Base-by-base conservation (phyloP, 495 filamentous ascomycete genomes). In the Xanthoparmelia taractica region DNA sequence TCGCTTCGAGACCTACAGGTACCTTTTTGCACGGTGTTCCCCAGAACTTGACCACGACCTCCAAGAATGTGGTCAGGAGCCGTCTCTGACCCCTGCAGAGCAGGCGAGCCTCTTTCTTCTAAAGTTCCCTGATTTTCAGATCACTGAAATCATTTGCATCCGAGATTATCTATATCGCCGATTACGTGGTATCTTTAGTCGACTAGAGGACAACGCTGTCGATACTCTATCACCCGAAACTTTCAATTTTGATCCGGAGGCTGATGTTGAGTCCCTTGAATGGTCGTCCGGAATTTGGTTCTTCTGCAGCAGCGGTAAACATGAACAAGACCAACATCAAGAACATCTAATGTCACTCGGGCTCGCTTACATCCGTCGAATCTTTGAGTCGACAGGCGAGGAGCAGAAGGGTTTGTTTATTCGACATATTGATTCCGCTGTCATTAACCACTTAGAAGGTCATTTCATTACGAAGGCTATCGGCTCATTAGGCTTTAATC, bases 1-100 rank as follows among this genome's bases (percentile, higher is more conserved):
- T 57, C 61, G 61, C 48, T 63, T 63, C 37, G 52, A 63, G n/a
- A 57, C n/a, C 3, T 57, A 41, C 27, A 31, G 50, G 37, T 11
- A 41, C 27, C 45, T 63, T 25, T 63, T 63, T 29, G 25, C 27
- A n/a, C 23, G 56, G 13, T 52, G 48, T 20, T 52, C 48, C 5
- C 18, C 48, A 18, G 15, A 52, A 20, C 25, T 52, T 31, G 48
- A 31, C 15, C 48, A 52, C 13, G 34, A 58, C 18, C 15, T 40
- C 17, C 29, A 10, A 29, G 13, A 40, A 33, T 52, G 48, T 10
- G 11, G 6, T 25, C 7, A 0, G 0, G 11, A 27, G 2, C 33
- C 48, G 1, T 20, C 40, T 62, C 34, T 54, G 17, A 23, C 23
- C 34, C 11, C 33, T 27, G 25, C 40, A 27, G 33, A 36, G 20